phyloP scores from a whole-genome alignment of 306 rosid species.

The Medicago truncatula region MtrunA17r5.0-ANR NC_053045.1:40749501-40750000 shows the following conservation, averaged over 20 bases:
- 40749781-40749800: neutral
- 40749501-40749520: conserved; percentile 99
- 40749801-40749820: neutral
- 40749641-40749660: conserved; percentile 19
- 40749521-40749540: conserved; percentile 93
- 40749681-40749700: neutral
- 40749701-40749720: neutral
- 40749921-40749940: neutral
- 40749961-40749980: neutral
- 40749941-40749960: neutral
- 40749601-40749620: conserved; percentile 29
- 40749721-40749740: neutral
- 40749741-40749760: neutral
- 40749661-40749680: neutral
- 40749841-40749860: conserved; percentile 2
- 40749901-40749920: neutral
- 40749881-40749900: neutral
- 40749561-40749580: conserved; percentile 96
- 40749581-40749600: conserved; percentile 93
- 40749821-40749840: neutral
- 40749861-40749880: neutral
- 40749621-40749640: neutral
- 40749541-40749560: conserved; percentile 98
- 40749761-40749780: neutral
- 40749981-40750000: neutral